Conservation (phyloP, 164 flowering plant species). For the Taxillus chinensis region DNA sequence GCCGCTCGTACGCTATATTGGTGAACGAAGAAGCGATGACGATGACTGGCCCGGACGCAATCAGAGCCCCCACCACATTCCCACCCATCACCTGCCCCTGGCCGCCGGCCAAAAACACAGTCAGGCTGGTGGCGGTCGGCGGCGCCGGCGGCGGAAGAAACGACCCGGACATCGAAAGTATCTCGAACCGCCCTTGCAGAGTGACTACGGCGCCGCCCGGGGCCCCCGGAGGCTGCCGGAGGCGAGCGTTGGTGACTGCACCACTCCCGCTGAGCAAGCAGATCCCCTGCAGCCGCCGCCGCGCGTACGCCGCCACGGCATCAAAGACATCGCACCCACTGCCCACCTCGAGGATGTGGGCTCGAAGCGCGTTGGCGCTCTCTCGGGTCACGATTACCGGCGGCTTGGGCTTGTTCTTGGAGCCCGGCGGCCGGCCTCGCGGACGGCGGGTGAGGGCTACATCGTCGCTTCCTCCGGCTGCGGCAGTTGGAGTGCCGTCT, state of each 20-base stretch:
- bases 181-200: conserved; percentile 48
- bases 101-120: conserved; percentile 37
- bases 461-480: conserved; percentile 15
- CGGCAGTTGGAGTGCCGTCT: conserved; percentile 3
- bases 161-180: conserved; percentile 38
- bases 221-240: conserved; percentile 27
- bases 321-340: conserved; percentile 35
- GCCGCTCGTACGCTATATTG: conserved; percentile 35
- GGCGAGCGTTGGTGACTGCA: conserved; percentile 27
- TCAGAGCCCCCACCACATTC: conserved; percentile 33
- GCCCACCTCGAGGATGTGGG: conserved; percentile 40
- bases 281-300: conserved; percentile 36
- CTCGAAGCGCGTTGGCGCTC: conserved; percentile 36
- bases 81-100: conserved; percentile 52
- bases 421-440: conserved; percentile 51
- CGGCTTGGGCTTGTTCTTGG: conserved; percentile 54
- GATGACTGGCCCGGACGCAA: conserved; percentile 39
- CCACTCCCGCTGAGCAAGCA: conserved; percentile 44
- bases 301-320: conserved; percentile 27
- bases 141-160: conserved; percentile 49
- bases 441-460: conserved; percentile 26
- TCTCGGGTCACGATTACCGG: conserved; percentile 45
- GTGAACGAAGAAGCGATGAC: conserved; percentile 41
- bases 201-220: conserved; percentile 24
- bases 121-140: conserved; percentile 34